phyloP scores from a whole-genome alignment of 768 basidiomycete species.

The Amanita polypyramis region DNA sequence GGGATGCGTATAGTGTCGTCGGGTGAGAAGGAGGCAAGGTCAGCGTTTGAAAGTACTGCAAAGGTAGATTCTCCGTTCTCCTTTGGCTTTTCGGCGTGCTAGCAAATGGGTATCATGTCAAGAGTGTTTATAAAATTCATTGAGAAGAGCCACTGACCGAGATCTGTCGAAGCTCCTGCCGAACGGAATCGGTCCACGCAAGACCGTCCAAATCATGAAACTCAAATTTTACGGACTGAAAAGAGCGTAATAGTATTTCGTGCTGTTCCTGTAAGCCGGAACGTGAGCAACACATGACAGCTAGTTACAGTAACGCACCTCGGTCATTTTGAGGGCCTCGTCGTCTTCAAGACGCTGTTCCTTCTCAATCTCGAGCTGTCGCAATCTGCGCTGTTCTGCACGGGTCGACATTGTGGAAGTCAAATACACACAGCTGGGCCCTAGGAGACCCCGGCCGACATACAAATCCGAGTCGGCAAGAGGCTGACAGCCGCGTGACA shows the following conservation, averaged over 20 bases:
- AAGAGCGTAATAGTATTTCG: constrained; percentile 29
- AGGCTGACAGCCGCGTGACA: constrained; percentile 8
- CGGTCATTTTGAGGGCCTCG: constrained; percentile 47
- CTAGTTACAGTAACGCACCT: constrained; percentile 24
- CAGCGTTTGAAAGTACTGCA: constrained; percentile 25
- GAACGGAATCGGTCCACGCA: constrained; percentile 33
- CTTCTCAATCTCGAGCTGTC: constrained; percentile 36
- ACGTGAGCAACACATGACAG: neutral
- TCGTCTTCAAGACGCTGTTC: constrained; percentile 44
- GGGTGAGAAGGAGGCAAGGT: constrained; percentile 22
- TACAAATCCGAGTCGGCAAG: constrained; percentile 3
- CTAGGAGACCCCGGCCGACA: neutral
- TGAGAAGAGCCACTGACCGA: constrained; percentile 10
- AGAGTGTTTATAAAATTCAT: neutral
- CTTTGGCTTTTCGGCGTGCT: neutral
- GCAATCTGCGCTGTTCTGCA: constrained; percentile 35
- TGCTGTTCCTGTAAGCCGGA: constrained; percentile 26
- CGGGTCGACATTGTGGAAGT: constrained; percentile 16
- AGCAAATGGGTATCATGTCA: neutral
- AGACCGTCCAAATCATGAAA: constrained; percentile 54
- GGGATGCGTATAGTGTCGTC: constrained; percentile 32
- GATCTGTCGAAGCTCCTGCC: constrained; percentile 19
- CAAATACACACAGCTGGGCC: neutral
- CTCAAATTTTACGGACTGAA: constrained; percentile 47
- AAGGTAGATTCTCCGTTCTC: constrained; percentile 9